Conservation (phyloP, 2,329 filamentous ascomycete genomes). For the Epichloe sp. region DNA sequence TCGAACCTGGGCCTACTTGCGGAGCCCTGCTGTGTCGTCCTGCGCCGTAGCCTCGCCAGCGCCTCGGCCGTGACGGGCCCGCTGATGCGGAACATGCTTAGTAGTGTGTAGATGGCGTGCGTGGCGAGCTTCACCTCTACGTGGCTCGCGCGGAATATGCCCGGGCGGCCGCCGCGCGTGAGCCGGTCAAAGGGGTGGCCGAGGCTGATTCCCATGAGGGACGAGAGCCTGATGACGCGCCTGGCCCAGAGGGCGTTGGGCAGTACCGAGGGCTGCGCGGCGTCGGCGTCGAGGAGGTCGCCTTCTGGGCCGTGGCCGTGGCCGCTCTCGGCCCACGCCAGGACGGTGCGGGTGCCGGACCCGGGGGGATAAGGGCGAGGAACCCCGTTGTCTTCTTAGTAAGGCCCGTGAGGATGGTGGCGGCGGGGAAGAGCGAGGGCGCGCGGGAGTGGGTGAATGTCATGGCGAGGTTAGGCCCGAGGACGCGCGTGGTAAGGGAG, state of each 20-base stretch:
- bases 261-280: conserved; percentile 10
- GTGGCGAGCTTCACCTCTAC: conserved; percentile 28
- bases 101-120: conserved; percentile 17
- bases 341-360: conserved; percentile 11
- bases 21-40: conserved; percentile 12
- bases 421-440: neutral
- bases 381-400: conserved; percentile 21
- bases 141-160: conserved; percentile 22
- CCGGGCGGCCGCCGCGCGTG: neutral
- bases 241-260: conserved; percentile 19
- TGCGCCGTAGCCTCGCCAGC: conserved; percentile 12
- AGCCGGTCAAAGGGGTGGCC: conserved; percentile 16
- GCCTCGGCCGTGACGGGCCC: conserved; percentile 8
- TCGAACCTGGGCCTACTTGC: conserved; percentile 18
- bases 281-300: conserved; percentile 15
- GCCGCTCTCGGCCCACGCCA: conserved; percentile 22
- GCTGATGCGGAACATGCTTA: conserved; percentile 15
- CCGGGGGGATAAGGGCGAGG: conserved; percentile 11
- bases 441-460: conserved; percentile 17
- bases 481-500: conserved; percentile 17
- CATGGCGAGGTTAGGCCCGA: conserved; percentile 19
- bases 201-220: conserved; percentile 17
- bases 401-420: conserved; percentile 8
- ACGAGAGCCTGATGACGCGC: conserved; percentile 17
- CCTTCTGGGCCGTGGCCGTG: conserved; percentile 17